Percentiles rank a stretch among this genome's conserved stretches.
Evolutionary conservation across 2,329 filamentous ascomycete species (phyloP).

Genomic region (Pseudogymnoascus sp.): DNA sequence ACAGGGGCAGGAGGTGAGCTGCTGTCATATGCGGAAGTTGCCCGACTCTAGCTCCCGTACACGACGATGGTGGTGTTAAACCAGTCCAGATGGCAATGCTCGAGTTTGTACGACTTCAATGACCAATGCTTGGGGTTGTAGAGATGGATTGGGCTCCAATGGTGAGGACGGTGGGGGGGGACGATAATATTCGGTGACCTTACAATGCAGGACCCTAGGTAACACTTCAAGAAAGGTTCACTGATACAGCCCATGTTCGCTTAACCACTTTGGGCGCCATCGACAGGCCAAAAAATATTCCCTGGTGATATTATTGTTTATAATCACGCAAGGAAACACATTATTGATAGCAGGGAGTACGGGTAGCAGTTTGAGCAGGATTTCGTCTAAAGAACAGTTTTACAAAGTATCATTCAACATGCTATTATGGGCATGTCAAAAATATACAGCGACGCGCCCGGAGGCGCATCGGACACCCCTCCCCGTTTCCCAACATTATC

Average conservation of each 20-base stretch:
- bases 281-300: conserved; percentile 4
- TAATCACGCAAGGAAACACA: conserved; percentile 10
- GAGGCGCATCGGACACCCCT: conserved; percentile 7
- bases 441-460: conserved; percentile 22
- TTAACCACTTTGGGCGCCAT: not conserved
- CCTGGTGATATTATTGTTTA: not conserved
- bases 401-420: conserved; percentile 29
- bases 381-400: conserved; percentile 28
- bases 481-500: conserved; percentile 12
- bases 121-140: conserved; percentile 9
- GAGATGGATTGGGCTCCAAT: not conserved
- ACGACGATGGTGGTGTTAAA: not conserved
- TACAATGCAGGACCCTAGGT: conserved; percentile 6
- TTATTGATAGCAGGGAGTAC: not conserved
- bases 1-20: conserved; percentile 3
- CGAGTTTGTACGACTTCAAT: not conserved
- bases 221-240: conserved; percentile 8
- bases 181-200: conserved; percentile 11
- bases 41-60: conserved; percentile 7
- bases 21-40: conserved; percentile 8
- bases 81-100: not conserved
- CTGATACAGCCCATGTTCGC: conserved; percentile 5
- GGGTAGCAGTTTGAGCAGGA: conserved; percentile 23
- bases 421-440: conserved; percentile 24
- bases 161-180: not conserved